Base-by-base conservation (phyloP, 2,329 filamentous ascomycete species). In the Chaetomiaceae sp. region DNA sequence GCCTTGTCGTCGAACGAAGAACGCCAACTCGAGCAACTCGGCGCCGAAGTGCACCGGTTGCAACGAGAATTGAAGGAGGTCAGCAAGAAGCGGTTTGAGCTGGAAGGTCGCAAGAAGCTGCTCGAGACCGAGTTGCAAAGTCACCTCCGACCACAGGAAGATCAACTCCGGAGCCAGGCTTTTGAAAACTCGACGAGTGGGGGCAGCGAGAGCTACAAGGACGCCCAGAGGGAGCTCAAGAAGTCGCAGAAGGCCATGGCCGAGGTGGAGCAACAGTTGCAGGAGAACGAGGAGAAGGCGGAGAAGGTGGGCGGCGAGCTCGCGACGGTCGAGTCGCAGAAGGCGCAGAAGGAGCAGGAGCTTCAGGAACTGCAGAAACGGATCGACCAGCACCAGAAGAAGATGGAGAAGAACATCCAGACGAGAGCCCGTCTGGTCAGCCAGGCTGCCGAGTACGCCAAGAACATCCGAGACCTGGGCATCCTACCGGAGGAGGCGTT, bases 401-500 rank as follows among this genome's bases (percentile, higher is more conserved):
- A 79, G 48, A 86, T 97, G 75, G 90, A 96, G 63, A 95, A 91
- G 73, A 89, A 84, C 56, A 84, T 95, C 61, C 86, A 90, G 57
- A 88, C 89, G 66, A 93, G 91, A 63, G 86, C 88, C 11, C 75
- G 88, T 3, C 73, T 94, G 51, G 84, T 80, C 14, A 78, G 83
- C 38, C 85, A 89, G 62, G 83, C 87, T 17, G 79, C 82, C 3
- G 89, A 95, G 59, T 88, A 86, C 52, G 83, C 83, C 50, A 85
- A 88, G 61, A 91, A 90, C 53, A 97, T 98, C 58, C 84, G 91
- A 38, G 89, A 95, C 56, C 74, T 98, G 6, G 93, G 93, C 56
- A 90, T 95, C 15, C 75, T 98, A 14, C 91, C 93, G 0, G 90
- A 97, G 52, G 90, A 96, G 59, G 89, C 91, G 0, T 93, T 95